Base-by-base conservation (phyloP, 805 yeast species). In the Torulaspora quercuum region DNA sequence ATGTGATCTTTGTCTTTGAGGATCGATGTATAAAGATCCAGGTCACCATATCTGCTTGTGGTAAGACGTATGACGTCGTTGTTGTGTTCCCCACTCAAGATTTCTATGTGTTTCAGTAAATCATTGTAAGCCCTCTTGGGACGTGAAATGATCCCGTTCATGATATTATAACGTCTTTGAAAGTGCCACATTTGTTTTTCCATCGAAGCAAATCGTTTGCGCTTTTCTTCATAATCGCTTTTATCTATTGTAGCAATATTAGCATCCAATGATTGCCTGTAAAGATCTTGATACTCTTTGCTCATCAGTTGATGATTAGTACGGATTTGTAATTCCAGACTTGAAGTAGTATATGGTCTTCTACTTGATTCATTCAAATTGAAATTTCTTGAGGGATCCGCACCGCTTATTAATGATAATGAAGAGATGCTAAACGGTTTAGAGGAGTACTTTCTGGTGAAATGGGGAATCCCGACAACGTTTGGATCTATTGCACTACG, bases 1-100 rank as follows among this genome's bases (percentile, higher is more conserved):
- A 42, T 68, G 20, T 37, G 38, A n/a, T 43, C 46, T 20, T 37
- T 45, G 20, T 70, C 55, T 35, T 38, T 39, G 16, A 40, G 41
- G 22, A 59, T 42, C 9, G 43, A 32, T 11, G 46, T 36, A 15
- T 52, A 49, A 2, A 61, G 46, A 35, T 58, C 64, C 21, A 53
- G 58, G 23, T 46, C 46, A 5, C 64, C 63, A 42, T 58, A 63
- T 25, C 66, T 47, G 41, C 59, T 52, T n/a, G 62, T 55, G 8
- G 65, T 56, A 17, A 48, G 46, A 15, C 44, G 49, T 28, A 58
- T 26, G 6, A 60, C 46, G 27, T 52, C 55, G 4, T 51, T 56
- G 20, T 52, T 46, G 35, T 55, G 55, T 4, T 48, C 53, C 9
- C 50, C 44, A 18, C 46, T 48, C 13, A 60, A 29, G 1, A 58